These are phyloP conservation scores for Chlorella sp. DNA, from an alignment of 139 green algal genomes.

Conservation along the genomic window DNA sequence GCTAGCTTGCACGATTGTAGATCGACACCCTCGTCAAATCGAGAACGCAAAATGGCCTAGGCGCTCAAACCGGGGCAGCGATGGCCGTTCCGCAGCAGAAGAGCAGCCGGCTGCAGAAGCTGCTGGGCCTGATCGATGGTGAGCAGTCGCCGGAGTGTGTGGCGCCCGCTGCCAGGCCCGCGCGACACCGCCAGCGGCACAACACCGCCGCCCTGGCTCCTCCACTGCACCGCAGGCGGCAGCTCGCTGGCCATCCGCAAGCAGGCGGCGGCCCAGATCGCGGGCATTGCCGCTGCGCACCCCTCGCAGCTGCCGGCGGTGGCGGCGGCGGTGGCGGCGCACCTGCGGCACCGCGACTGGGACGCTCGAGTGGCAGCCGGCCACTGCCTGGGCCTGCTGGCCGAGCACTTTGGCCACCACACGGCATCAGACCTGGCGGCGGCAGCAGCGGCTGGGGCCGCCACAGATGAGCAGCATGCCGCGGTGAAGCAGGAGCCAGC, in stretches of 20 bases:
- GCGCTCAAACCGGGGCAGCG: no score
- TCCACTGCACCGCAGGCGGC: constrained; percentile 64
- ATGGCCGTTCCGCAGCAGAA: not conserved
- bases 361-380: constrained; percentile 83
- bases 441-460: not conserved
- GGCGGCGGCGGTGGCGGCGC: constrained; percentile 67
- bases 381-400: constrained; percentile 80
- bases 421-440: constrained; percentile 57
- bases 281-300: constrained; percentile 75
- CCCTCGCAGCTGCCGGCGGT: constrained; percentile 80
- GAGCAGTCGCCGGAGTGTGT: not conserved
- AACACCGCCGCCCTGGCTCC: not conserved
- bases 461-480: not conserved
- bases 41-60: no score
- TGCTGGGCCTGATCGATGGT: constrained; percentile 37
- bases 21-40: no score
- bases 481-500: constrained; percentile 3
- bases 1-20: no score
- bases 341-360: constrained; percentile 81
- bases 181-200: not conserved
- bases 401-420: constrained; percentile 77
- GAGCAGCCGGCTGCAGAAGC: constrained; percentile 30
- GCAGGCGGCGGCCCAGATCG: constrained; percentile 85
- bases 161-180: not conserved
- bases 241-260: constrained; percentile 71